Conservation (phyloP, 768 basidiomycete genomes). For the Auricularia cornea region DNA sequence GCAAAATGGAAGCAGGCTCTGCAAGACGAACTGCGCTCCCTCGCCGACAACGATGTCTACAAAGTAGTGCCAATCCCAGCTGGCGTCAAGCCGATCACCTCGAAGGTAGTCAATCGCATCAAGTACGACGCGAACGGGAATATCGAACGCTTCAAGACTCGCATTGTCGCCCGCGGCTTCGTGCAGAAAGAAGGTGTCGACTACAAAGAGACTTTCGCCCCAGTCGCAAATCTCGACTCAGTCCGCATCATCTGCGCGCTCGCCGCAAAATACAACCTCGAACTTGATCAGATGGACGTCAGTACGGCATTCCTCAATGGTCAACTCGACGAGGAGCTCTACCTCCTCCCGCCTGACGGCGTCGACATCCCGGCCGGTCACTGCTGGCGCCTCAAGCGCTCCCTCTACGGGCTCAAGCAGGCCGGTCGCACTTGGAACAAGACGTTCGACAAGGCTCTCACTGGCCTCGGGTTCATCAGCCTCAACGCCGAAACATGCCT, state of each 20-base stretch:
- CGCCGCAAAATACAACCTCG: conserved; percentile 11
- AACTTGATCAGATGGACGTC: conserved; percentile 5
- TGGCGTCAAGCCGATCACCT: conserved; percentile 11
- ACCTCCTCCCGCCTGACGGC: conserved; percentile 7
- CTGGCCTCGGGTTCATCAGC: conserved; percentile 1
- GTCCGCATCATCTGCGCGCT: conserved; percentile 12
- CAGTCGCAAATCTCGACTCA: conserved; percentile 17
- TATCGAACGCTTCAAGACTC: conserved; percentile 12
- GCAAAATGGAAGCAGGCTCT: no score
- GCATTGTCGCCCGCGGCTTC: conserved; percentile 20
- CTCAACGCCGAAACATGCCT: not conserved
- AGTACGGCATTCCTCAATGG: conserved; percentile 7
- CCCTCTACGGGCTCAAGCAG: conserved; percentile 13
- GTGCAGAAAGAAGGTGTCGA: conserved; percentile 13
- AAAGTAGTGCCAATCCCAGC: conserved; percentile 7
- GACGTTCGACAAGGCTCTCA: not conserved
- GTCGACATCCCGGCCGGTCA: conserved; percentile 1
- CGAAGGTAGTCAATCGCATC: conserved; percentile 15
- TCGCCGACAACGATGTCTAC: conserved; percentile 9
- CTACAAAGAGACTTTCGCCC: conserved; percentile 23
- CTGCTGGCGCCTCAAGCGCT: conserved; percentile 2
- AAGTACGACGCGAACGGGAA: conserved; percentile 14
- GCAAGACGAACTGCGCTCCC: no score
- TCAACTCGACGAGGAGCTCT: conserved; percentile 6
- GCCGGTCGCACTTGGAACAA: conserved; percentile 7